These are phyloP conservation scores for Flaveria bidentis DNA, from an alignment of 129 eudicot genomes.

Conservation along the genomic window DNA sequence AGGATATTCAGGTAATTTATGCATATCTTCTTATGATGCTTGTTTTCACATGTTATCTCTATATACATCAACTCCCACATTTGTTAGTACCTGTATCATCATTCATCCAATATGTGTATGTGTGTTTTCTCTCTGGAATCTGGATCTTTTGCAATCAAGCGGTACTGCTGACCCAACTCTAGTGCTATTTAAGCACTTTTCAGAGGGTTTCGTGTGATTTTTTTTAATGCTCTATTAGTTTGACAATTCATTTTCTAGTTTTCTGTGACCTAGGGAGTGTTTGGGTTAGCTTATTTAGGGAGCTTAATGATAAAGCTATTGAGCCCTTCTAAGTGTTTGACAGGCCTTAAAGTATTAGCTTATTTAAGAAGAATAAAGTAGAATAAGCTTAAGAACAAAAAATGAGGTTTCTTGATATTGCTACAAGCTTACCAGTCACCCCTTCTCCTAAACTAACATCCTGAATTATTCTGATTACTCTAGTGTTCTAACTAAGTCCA, in stretches of 20 bases:
- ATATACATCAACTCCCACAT: neutral
- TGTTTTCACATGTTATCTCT: slow-evolving; percentile 16
- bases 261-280: neutral
- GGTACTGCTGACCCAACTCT: slow-evolving; percentile 5
- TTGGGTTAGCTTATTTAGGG: neutral
- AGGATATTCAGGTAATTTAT: slow-evolving; percentile 76
- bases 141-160: neutral
- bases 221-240: neutral
- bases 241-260: slow-evolving; percentile 3
- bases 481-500: slow-evolving; percentile 4
- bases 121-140: neutral
- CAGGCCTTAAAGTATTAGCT: neutral
- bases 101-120: neutral
- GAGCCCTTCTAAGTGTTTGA: neutral
- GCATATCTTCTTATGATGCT: slow-evolving; percentile 11
- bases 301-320: neutral
- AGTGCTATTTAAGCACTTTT: slow-evolving; percentile 4
- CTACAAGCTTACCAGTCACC: neutral
- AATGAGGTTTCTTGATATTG: neutral
- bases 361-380: neutral
- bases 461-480: neutral
- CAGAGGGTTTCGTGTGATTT: neutral
- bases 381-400: neutral
- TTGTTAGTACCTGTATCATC: slow-evolving; percentile 7
- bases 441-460: slow-evolving; percentile 1